Percentiles rank a stretch among this genome's conserved stretches.
phyloP scores from a whole-genome alignment of 2,329 filamentous ascomycete genomes.

The Ramularia endophylla region DNA sequence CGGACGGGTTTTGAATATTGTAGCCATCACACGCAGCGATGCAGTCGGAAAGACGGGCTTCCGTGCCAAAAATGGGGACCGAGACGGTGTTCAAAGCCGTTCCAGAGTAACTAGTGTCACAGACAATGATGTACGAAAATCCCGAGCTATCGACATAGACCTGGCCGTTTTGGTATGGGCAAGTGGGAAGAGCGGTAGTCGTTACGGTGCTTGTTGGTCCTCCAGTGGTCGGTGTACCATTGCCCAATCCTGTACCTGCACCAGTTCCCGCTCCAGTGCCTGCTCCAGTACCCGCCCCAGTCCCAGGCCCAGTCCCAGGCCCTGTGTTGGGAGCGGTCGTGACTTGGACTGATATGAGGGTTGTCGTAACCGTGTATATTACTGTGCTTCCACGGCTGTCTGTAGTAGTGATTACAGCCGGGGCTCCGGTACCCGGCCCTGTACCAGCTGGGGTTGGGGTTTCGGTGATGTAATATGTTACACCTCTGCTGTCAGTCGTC shows the following conservation, averaged over 20 bases:
- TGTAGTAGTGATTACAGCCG: too few relatives aligned
- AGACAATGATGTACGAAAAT: constrained; percentile 24
- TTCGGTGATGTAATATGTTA: too few relatives aligned
- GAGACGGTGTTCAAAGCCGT: constrained; percentile 16
- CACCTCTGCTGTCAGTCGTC: too few relatives aligned
- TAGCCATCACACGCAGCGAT: constrained; percentile 30
- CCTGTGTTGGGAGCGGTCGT: constrained; percentile 1
- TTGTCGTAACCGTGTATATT: too few relatives aligned
- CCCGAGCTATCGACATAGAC: constrained; percentile 23
- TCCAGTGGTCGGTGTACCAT: constrained; percentile 1
- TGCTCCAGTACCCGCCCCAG: not conserved
- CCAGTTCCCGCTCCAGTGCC: constrained; percentile 7
- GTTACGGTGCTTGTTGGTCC: too few relatives aligned
- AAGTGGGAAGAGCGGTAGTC: constrained; percentile 17
- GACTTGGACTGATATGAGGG: too few relatives aligned
- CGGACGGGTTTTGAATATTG: constrained; percentile 22
- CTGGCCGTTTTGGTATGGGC: constrained; percentile 21
- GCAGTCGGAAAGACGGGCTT: constrained; percentile 21
- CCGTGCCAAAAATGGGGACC: constrained; percentile 4
- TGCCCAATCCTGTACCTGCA: constrained; percentile 12
- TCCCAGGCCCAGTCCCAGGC: constrained; percentile 9
- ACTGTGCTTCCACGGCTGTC: too few relatives aligned
- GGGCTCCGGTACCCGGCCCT: too few relatives aligned
- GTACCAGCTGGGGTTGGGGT: too few relatives aligned
- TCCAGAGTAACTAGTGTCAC: constrained; percentile 19